Evolutionary conservation across 2,329 filamentous ascomycete genomes (phyloP), one percentile per base, ranked within the genome.

Genomic region (Arachnomyces sp.): DNA sequence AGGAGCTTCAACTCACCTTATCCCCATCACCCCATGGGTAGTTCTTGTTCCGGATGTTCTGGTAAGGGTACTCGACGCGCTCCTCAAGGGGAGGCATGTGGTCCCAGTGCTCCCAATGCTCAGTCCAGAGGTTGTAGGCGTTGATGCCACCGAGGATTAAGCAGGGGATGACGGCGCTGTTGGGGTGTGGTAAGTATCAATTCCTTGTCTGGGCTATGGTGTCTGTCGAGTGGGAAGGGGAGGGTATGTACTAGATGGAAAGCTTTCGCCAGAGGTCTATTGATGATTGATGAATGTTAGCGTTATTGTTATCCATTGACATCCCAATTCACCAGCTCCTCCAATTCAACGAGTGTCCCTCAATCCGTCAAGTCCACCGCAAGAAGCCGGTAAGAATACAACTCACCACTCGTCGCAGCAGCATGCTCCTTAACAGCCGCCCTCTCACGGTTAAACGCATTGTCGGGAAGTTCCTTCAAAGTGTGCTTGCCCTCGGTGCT

Each of bases 41-140:
- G 79, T 94, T 95, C 82, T 92, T 95, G 65, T 79, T 77, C 64
- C 92, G 84, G 67, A 98, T 84, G 77, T 98, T 98, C 79, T 94
- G 86, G 80, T 94, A 98, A 45, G 88, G 72, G 71, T 96, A 98
- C 74, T 96, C 86, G 58, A 76, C 70, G 61, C 85, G 83, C 72
- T 98, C 92, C 74, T 94, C 87, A 54, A 90, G 74, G 51, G 92
- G 84, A 45, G 84, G 79, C 66, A 85, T 70, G 71, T 96, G 90
- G 39, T 67, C 70, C 79, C 83, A 87, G 76, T 98, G 92, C 70
- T 93, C 85, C 90, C 90, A 96, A 71, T 98, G 92, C 72, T 93
- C 86, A 58, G 78, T 81, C 87, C 88, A 98, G 49, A 94, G 80
- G 61, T 81, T 80, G 66, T 84, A 94, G 57, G 89, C 89, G 66